Evolutionary conservation across 2,329 filamentous ascomycete genomes (phyloP).

Genomic region (Botrytis galanthina): DNA sequence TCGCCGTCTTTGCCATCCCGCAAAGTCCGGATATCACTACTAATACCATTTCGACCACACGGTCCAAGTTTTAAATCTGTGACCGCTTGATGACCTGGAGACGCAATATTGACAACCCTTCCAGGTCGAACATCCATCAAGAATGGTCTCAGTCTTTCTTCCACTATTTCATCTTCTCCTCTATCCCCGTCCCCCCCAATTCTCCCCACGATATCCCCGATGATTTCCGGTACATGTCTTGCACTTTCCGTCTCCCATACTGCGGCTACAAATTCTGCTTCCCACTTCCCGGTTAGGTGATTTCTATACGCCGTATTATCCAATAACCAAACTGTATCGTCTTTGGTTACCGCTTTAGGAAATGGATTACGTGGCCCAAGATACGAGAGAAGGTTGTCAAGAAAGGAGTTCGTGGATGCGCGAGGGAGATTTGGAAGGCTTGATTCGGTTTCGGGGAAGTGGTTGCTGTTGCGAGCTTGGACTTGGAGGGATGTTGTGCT

Average conservation of each 20-base stretch:
- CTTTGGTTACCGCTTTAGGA: slow-evolving; percentile 54
- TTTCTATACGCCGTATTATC: slow-evolving; percentile 81
- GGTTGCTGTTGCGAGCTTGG: slow-evolving; percentile 14
- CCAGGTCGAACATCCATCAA: slow-evolving; percentile 72
- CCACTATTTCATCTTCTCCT: slow-evolving; percentile 59
- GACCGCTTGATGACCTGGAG: slow-evolving; percentile 44
- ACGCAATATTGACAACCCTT: slow-evolving; percentile 62
- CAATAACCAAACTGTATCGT: slow-evolving; percentile 79
- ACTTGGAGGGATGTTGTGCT: slow-evolving; percentile 16
- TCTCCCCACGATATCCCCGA: slow-evolving; percentile 67
- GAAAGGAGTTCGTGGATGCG: slow-evolving; percentile 31
- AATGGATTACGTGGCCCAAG: slow-evolving; percentile 56
- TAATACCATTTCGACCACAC: slow-evolving; percentile 69
- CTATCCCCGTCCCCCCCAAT: slow-evolving; percentile 61
- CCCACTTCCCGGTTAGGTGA: slow-evolving; percentile 56
- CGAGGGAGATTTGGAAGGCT: slow-evolving; percentile 43
- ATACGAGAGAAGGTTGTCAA: slow-evolving; percentile 47
- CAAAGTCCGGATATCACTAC: slow-evolving; percentile 58
- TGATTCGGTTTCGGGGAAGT: slow-evolving; percentile 43
- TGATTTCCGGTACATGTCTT: slow-evolving; percentile 63
- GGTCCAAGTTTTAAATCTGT: slow-evolving; percentile 60
- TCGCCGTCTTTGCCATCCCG: slow-evolving; percentile 48
- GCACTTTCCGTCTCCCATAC: slow-evolving; percentile 75
- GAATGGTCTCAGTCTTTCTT: slow-evolving; percentile 71
- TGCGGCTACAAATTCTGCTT: slow-evolving; percentile 78